These are phyloP conservation scores for Colletotrichum sansevieriae DNA, from an alignment of 2,329 filamentous ascomycete species.

Conservation along the genomic window DNA sequence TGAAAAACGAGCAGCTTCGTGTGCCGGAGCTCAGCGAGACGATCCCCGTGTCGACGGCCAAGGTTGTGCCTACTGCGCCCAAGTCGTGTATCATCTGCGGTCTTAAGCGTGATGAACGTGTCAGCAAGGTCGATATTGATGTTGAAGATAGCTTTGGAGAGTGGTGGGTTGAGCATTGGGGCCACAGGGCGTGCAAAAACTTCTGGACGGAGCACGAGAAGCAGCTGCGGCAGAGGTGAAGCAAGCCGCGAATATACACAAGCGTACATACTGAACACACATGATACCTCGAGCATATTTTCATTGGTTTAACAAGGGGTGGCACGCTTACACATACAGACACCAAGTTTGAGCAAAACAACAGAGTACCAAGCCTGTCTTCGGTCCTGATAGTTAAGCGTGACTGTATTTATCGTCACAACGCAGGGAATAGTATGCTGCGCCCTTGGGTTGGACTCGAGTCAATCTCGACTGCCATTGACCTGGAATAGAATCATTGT, in stretches of 20 bases:
- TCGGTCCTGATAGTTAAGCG: too few relatives aligned
- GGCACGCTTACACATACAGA: not conserved
- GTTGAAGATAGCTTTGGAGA: slow-evolving; percentile 94
- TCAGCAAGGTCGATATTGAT: slow-evolving; percentile 79
- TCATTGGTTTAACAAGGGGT: not conserved
- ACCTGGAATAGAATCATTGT: not conserved
- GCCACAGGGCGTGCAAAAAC: slow-evolving; percentile 80
- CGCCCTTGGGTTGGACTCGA: not conserved
- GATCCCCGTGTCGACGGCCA: slow-evolving; percentile 76
- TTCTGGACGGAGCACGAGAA: slow-evolving; percentile 88
- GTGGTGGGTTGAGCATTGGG: slow-evolving; percentile 96
- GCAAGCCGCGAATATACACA: not conserved
- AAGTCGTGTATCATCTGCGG: slow-evolving; percentile 89
- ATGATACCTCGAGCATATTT: slow-evolving; percentile 30
- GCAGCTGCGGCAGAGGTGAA: slow-evolving; percentile 75
- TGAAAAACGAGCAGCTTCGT: slow-evolving; percentile 52
- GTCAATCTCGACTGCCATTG: not conserved
- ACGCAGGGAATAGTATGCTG: too few relatives aligned
- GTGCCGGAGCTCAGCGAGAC: slow-evolving; percentile 80
- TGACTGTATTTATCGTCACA: too few relatives aligned
- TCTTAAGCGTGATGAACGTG: slow-evolving; percentile 86
- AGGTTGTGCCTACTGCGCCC: slow-evolving; percentile 79
- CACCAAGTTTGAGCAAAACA: slow-evolving; percentile 1
- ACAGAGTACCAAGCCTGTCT: not conserved
- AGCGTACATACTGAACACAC: slow-evolving; percentile 24